Percentiles rank a stretch among this genome's conserved stretches.
phyloP scores from a whole-genome alignment of 1,139 yeast species.

The Zhuliangozyma parablackwelliae region DNA sequence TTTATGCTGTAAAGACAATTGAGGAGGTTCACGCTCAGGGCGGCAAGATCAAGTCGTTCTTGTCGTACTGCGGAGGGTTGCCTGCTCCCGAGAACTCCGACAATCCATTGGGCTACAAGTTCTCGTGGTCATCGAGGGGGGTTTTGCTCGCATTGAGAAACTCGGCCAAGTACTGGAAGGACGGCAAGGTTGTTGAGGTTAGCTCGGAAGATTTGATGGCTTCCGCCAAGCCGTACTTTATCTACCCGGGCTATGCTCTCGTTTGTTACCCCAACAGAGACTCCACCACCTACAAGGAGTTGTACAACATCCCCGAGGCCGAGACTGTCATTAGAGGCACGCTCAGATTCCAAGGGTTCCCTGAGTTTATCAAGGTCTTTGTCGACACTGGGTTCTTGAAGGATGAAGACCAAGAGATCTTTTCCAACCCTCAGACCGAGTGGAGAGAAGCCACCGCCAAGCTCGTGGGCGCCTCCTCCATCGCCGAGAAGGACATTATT shows the following conservation, averaged over 20 bases:
- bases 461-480: conserved; percentile 70
- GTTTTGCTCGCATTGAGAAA: conserved; percentile 92
- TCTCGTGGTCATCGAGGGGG: conserved; percentile 99
- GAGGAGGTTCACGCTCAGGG: conserved; percentile 90
- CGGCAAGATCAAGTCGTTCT: conserved; percentile 90
- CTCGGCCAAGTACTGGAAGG: conserved; percentile 82
- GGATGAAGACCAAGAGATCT: conserved; percentile 63
- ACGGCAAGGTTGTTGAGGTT: conserved; percentile 77
- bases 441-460: conserved; percentile 88
- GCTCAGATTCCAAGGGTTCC: conserved; percentile 96
- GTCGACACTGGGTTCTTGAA: conserved; percentile 91
- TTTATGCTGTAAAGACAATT: conserved; percentile 95
- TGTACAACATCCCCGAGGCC: conserved; percentile 94
- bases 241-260: conserved; percentile 92
- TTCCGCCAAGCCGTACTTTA: conserved; percentile 89
- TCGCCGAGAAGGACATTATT: conserved; percentile 66
- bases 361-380: conserved; percentile 90
- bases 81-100: conserved; percentile 98
- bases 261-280: conserved; percentile 98
- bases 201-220: conserved; percentile 92
- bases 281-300: conserved; percentile 87
- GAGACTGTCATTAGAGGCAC: conserved; percentile 96
- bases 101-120: conserved; percentile 97
- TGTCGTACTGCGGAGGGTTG: conserved; percentile 97
- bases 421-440: conserved; percentile 27